Evolutionary conservation across 805 yeast species (phyloP).

Genomic region (Starmerella ratchasimensis): DNA sequence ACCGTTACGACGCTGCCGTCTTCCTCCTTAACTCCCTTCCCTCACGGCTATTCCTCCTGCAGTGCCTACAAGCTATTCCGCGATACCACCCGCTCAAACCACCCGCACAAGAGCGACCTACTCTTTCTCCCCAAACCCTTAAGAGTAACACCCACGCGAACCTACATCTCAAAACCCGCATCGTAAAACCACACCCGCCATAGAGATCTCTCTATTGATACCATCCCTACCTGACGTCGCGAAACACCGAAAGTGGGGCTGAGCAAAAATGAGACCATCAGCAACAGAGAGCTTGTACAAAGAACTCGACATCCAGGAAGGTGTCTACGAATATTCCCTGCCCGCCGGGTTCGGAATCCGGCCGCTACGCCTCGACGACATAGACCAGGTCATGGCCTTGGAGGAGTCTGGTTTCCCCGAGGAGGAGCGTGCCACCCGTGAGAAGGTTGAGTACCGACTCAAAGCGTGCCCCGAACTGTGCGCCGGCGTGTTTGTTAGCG

Average conservation of each 20-base stretch:
- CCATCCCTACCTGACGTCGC: neutral
- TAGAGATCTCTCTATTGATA: neutral
- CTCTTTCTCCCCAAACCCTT: too few relatives aligned
- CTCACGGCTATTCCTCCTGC: too few relatives aligned
- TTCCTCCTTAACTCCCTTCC: too few relatives aligned
- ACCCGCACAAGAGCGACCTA: too few relatives aligned
- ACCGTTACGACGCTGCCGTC: too few relatives aligned
- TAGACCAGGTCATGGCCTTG: constrained; percentile 43
- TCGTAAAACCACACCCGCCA: too few relatives aligned
- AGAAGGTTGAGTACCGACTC: constrained; percentile 54
- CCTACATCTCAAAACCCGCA: too few relatives aligned
- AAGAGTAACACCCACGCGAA: too few relatives aligned
- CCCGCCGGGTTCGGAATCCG: constrained; percentile 56
- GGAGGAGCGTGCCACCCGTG: constrained; percentile 53
- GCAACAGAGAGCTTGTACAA: constrained; percentile 21
- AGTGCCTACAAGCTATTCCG: too few relatives aligned
- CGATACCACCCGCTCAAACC: too few relatives aligned
- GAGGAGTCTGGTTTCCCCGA: constrained; percentile 61
- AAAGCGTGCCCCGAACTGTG: constrained; percentile 79
- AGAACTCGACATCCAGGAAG: constrained; percentile 19
- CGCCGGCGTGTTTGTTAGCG: constrained; percentile 59
- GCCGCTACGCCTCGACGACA: constrained; percentile 66
- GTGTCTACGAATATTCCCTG: constrained; percentile 17
- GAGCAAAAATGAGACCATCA: constrained; percentile 21
- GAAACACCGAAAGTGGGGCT: too few relatives aligned